phyloP scores from a whole-genome alignment of 2,329 filamentous ascomycete species.

The Penicillium nordicum region DNA sequence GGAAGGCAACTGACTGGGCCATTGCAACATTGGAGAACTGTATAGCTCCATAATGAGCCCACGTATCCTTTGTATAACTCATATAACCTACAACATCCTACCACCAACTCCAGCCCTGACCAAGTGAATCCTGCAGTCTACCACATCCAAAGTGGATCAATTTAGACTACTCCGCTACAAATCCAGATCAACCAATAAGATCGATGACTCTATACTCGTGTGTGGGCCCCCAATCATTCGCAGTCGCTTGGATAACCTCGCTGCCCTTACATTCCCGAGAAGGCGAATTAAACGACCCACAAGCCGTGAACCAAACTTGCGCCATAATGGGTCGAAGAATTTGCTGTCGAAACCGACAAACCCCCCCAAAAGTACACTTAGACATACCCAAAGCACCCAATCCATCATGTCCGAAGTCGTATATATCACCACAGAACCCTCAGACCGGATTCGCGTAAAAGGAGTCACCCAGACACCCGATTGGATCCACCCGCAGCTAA shows the following conservation, averaged over 20 bases:
- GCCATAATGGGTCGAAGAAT: neutral
- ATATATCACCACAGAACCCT: slow-evolving; percentile 16
- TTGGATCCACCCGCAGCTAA: slow-evolving; percentile 32
- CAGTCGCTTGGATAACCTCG: slow-evolving; percentile 10
- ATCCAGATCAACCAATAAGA: neutral
- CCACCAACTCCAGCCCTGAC: neutral
- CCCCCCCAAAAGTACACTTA: neutral
- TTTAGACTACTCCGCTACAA: slow-evolving; percentile 3
- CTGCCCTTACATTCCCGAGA: neutral
- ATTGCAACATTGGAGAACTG: neutral
- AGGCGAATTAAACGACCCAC: slow-evolving; percentile 6
- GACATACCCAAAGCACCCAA: neutral
- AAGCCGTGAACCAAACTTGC: neutral
- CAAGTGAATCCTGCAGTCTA: neutral
- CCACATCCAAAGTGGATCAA: neutral
- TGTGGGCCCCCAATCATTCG: slow-evolving; percentile 7
- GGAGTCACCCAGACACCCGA: slow-evolving; percentile 7
- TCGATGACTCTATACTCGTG: neutral
- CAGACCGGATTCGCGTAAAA: slow-evolving; percentile 10
- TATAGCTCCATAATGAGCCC: neutral
- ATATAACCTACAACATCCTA: neutral
- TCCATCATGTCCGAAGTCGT: slow-evolving; percentile 20
- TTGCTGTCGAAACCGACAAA: neutral
- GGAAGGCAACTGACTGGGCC: neutral
- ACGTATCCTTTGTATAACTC: neutral